Evolutionary conservation across 2,329 filamentous ascomycete species (phyloP).

Genomic region (Epichloe scottii): DNA sequence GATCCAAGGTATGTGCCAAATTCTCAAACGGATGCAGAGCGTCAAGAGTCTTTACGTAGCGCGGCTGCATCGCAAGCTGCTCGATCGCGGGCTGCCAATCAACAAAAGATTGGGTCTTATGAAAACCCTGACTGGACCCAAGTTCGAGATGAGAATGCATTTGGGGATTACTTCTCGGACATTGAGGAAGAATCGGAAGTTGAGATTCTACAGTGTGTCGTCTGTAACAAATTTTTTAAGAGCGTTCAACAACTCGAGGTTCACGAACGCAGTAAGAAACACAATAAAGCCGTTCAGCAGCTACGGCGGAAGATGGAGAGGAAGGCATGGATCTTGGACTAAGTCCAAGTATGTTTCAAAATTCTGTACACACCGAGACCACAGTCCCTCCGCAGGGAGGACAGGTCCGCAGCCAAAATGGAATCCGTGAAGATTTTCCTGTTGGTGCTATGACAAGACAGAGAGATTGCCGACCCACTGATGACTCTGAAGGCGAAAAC

Average conservation of each 20-base stretch:
- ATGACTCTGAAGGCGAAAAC: not conserved
- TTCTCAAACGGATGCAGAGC: conserved; percentile 64
- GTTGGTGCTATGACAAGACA: not conserved
- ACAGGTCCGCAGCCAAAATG: not conserved
- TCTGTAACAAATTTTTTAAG: conserved; percentile 71
- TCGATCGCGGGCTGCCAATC: conserved; percentile 67
- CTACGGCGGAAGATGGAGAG: conserved; percentile 71
- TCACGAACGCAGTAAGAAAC: conserved; percentile 95
- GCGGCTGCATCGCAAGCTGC: conserved; percentile 76
- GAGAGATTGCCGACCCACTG: not conserved
- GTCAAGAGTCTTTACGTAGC: conserved; percentile 65
- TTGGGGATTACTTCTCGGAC: conserved; percentile 48
- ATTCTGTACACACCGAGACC: not conserved
- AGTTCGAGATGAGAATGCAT: conserved; percentile 39
- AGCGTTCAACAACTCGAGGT: conserved; percentile 85
- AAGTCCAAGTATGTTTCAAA: conserved; percentile 7
- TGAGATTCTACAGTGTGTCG: conserved; percentile 59
- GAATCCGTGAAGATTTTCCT: not conserved
- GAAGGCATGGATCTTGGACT: conserved; percentile 56
- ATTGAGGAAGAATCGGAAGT: conserved; percentile 42
- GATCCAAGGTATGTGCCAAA: conserved; percentile 77
- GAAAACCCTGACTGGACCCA: conserved; percentile 66
- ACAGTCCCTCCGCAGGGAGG: not conserved
- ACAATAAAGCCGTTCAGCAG: conserved; percentile 72
- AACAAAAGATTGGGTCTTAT: conserved; percentile 55